Percentiles rank a stretch among this genome's conserved stretches.
These are phyloP conservation scores for Luzula sylvatica DNA, from an alignment of 176 grass and related monocot species.

Conservation along the genomic window DNA sequence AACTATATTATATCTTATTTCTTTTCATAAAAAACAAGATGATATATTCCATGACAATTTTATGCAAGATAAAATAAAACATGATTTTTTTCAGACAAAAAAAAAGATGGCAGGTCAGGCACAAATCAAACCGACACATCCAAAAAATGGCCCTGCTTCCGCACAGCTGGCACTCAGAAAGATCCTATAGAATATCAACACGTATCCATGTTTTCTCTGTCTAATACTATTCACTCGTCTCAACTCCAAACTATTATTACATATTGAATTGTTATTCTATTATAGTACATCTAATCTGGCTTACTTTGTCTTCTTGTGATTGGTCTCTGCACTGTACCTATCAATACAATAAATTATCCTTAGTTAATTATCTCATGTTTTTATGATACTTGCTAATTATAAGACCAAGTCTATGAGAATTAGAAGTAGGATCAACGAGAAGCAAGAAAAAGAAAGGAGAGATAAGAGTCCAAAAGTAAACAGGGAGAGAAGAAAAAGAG, in stretches of 20 bases:
- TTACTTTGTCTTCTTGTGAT: conserved; percentile 20
- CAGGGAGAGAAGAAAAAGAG: neutral
- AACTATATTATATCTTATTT: neutral
- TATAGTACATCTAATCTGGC: conserved; percentile 19
- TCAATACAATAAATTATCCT: too few species aligned
- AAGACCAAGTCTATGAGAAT: too few species aligned
- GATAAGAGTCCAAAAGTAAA: neutral
- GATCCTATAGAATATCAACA: neutral
- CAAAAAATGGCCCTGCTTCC: conserved; percentile 12
- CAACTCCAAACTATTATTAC: neutral
- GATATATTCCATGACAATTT: neutral
- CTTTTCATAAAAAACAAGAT: neutral
- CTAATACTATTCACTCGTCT: conserved; percentile 13
- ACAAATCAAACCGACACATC: conserved; percentile 5
- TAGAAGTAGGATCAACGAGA: neutral
- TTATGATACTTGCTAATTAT: too few species aligned
- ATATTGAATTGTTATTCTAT: neutral
- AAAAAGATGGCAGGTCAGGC: neutral
- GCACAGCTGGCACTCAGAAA: conserved; percentile 10
- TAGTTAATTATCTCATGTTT: too few species aligned
- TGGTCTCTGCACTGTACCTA: neutral
- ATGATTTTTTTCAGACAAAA: neutral
- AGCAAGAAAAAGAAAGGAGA: conserved; percentile 9
- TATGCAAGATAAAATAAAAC: neutral
- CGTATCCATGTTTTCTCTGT: neutral